Percentiles rank a stretch among this genome's conserved stretches.
phyloP scores from a whole-genome alignment of 352 stramenopile genomes.

The Globisporangium heterothallicum region DNA sequence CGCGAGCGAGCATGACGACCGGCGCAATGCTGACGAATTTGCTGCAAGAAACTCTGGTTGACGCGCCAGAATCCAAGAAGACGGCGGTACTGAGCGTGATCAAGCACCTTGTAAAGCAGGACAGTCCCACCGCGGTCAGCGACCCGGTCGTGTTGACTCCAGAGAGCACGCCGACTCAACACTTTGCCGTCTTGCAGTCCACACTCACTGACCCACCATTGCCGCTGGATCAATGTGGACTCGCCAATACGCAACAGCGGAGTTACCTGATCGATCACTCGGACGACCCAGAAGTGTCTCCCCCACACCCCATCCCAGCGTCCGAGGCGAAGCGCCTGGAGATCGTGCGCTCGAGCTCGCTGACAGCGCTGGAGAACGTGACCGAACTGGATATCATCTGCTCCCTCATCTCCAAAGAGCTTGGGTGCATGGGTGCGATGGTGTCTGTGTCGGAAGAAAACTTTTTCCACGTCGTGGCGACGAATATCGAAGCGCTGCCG shows the following conservation, averaged over 20 bases:
- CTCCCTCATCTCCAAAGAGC: constrained; percentile 9
- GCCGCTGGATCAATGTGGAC: constrained; percentile 7
- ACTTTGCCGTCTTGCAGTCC: constrained; percentile 3
- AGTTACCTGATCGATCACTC: constrained; percentile 12
- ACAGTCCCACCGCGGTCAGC: background rate
- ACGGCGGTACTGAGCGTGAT: constrained; percentile 5
- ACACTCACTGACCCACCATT: background rate
- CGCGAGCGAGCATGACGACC: background rate
- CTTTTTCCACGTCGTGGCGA: constrained; percentile 11
- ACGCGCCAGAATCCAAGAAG: background rate
- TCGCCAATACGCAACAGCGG: constrained; percentile 8
- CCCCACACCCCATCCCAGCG: background rate
- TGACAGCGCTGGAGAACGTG: background rate
- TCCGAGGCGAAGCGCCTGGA: constrained; percentile 5
- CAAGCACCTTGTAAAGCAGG: constrained; percentile 17
- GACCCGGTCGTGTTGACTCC: background rate
- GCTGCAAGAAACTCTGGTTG: background rate
- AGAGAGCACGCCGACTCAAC: constrained; percentile 4
- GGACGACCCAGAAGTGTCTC: background rate
- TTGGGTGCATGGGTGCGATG: constrained; percentile 3
- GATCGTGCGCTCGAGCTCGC: constrained; percentile 8
- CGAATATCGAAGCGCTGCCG: constrained; percentile 10
- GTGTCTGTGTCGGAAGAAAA: constrained; percentile 10
- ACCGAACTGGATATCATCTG: constrained; percentile 17
- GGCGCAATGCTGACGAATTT: background rate